phyloP scores from a whole-genome alignment of 179 eudicot genomes.

The Beta lomatogona region DNA sequence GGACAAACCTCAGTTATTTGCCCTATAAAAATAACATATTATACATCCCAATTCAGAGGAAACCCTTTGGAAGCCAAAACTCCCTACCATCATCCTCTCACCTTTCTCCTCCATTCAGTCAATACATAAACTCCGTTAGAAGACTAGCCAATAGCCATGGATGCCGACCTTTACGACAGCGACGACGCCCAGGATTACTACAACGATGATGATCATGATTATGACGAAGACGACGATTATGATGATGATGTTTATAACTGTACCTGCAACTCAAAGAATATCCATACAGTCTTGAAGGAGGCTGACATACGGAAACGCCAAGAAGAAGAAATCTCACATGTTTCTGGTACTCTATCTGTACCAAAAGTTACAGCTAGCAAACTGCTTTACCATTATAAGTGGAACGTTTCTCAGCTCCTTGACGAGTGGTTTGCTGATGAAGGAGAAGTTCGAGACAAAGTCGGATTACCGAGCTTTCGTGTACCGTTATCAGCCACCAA shows the following conservation, averaged over 20 bases:
- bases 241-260: background rate
- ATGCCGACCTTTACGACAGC: background rate
- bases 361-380: slow-evolving; percentile 55
- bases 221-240: background rate
- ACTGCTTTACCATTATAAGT: slow-evolving; percentile 64
- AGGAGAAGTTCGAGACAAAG: slow-evolving; percentile 14
- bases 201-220: too few relatives aligned
- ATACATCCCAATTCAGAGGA: too few relatives aligned
- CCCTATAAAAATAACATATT: too few relatives aligned
- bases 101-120: too few relatives aligned
- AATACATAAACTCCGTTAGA: too few relatives aligned
- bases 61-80: too few relatives aligned
- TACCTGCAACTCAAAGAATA: slow-evolving; percentile 25
- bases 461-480: slow-evolving; percentile 15
- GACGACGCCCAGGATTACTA: background rate
- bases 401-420: slow-evolving; percentile 36
- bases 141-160: too few relatives aligned
- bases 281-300: slow-evolving; percentile 54
- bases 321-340: slow-evolving; percentile 52
- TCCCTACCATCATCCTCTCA: too few relatives aligned
- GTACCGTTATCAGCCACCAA: background rate
- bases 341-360: slow-evolving; percentile 60
- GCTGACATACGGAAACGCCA: slow-evolving; percentile 52
- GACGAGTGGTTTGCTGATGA: slow-evolving; percentile 36
- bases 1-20: too few relatives aligned